Evolutionary conservation across 192 early-diverging fungal species (phyloP).

Genomic region (Gigaspora rosea): DNA sequence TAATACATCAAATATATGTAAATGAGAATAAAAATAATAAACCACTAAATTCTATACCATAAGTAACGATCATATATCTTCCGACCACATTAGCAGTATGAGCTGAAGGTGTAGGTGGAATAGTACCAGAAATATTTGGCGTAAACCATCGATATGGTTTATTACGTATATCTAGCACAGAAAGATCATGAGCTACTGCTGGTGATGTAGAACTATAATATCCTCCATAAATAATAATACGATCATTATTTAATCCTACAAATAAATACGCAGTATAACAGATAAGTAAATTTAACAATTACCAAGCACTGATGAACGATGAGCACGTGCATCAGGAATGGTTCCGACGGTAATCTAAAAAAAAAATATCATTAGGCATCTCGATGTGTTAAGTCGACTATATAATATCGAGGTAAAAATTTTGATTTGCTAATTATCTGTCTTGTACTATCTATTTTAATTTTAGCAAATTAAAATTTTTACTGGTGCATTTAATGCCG

Average conservation of each 20-base stretch:
- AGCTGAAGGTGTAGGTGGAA: background rate
- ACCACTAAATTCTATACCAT: background rate
- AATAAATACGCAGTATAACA: no score
- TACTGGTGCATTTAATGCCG: background rate
- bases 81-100: background rate
- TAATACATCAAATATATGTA: no score
- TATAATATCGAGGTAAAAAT: no score
- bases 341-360: no score
- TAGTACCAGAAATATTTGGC: background rate
- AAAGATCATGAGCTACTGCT: background rate
- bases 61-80: background rate
- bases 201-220: background rate
- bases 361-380: no score
- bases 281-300: no score
- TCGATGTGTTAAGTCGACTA: no score
- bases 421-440: background rate
- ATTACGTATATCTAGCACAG: background rate
- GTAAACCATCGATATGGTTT: background rate
- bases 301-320: no score
- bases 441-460: no score
- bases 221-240: slow-evolving; percentile 1
- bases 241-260: background rate
- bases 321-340: no score
- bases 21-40: no score
- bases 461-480: background rate